Evolutionary conservation across 2,329 filamentous ascomycete genomes (phyloP).

Genomic region (Taxawa tesnikishii): DNA sequence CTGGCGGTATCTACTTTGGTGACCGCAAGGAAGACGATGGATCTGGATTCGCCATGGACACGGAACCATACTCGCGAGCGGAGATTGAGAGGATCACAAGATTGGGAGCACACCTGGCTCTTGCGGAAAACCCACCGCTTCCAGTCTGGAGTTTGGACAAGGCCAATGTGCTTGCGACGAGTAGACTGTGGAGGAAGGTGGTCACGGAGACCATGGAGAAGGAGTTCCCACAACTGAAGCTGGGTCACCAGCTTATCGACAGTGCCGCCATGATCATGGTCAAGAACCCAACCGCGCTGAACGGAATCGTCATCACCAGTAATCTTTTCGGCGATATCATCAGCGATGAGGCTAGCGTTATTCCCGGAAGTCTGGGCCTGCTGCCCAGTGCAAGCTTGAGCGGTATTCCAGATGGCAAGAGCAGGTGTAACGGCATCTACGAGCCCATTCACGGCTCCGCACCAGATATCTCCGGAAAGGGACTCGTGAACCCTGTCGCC

Average conservation of each 20-base stretch:
- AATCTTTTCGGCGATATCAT: slow-evolving; percentile 97
- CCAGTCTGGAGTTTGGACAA: slow-evolving; percentile 86
- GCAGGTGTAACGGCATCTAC: slow-evolving; percentile 84
- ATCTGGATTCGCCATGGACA: slow-evolving; percentile 65
- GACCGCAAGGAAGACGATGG: slow-evolving; percentile 73
- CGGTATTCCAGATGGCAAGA: slow-evolving; percentile 75
- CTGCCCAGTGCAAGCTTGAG: slow-evolving; percentile 79
- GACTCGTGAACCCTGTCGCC: slow-evolving; percentile 84
- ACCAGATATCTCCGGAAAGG: slow-evolving; percentile 84
- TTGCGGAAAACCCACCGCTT: slow-evolving; percentile 61
- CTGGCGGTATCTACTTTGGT: slow-evolving; percentile 91
- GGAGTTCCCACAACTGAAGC: slow-evolving; percentile 77
- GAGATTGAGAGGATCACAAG: slow-evolving; percentile 85
- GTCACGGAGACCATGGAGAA: slow-evolving; percentile 73
- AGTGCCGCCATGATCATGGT: slow-evolving; percentile 96
- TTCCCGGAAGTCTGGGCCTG: slow-evolving; percentile 79
- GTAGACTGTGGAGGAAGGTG: slow-evolving; percentile 77
- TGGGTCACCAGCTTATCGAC: slow-evolving; percentile 87
- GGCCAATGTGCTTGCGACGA: slow-evolving; percentile 90
- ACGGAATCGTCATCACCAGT: slow-evolving; percentile 83
- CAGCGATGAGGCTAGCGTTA: slow-evolving; percentile 86
- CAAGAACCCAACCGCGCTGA: slow-evolving; percentile 79
- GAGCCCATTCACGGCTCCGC: slow-evolving; percentile 95
- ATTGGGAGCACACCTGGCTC: slow-evolving; percentile 68
- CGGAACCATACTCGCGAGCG: slow-evolving; percentile 68